phyloP scores from a whole-genome alignment of 768 basidiomycete species.

The Auricularia auricula-judae region DNA sequence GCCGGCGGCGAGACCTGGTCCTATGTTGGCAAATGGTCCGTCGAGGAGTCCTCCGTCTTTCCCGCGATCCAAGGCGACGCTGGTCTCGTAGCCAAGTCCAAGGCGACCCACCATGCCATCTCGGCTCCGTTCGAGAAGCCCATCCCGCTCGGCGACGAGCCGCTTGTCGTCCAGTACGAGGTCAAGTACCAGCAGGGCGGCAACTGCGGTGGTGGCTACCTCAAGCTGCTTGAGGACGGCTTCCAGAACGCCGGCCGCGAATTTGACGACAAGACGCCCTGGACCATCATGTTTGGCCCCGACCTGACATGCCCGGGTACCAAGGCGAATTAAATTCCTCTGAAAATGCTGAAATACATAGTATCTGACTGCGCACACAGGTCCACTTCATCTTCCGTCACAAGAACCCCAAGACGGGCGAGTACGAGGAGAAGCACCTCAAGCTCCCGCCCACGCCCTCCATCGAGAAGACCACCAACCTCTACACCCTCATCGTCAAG shows the following conservation, averaged over 20 bases:
- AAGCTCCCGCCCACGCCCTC: constrained; percentile 66
- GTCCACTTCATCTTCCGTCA: constrained; percentile 99
- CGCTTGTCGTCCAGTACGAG: constrained; percentile 94
- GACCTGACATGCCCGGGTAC: constrained; percentile 89
- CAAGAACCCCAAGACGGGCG: constrained; percentile 85
- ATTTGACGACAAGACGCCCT: constrained; percentile 88
- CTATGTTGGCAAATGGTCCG: constrained; percentile 95
- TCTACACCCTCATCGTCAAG: constrained; percentile 92
- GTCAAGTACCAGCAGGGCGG: constrained; percentile 99
- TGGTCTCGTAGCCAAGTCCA: constrained; percentile 90
- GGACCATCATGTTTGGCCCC: constrained; percentile 96
- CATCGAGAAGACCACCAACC: constrained; percentile 82
- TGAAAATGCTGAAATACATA: neutral
- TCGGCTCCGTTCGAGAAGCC: constrained; percentile 77
- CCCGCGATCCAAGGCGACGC: constrained; percentile 75
- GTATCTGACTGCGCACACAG: constrained; percentile 25
- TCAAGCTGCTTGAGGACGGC: constrained; percentile 90
- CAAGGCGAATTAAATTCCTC: constrained; percentile 35
- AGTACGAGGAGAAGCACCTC: constrained; percentile 96
- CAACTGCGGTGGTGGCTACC: constrained; percentile 97
- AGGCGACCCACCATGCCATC: constrained; percentile 98
- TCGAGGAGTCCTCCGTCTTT: constrained; percentile 69
- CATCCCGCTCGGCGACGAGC: constrained; percentile 71
- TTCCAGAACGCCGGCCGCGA: constrained; percentile 91
- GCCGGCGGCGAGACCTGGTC: constrained; percentile 93